Evolutionary conservation across 108 stramenopile genomes (phyloP), one percentile per base, ranked within the genome.

Genomic region (Fragilaria crotonensis): DNA sequence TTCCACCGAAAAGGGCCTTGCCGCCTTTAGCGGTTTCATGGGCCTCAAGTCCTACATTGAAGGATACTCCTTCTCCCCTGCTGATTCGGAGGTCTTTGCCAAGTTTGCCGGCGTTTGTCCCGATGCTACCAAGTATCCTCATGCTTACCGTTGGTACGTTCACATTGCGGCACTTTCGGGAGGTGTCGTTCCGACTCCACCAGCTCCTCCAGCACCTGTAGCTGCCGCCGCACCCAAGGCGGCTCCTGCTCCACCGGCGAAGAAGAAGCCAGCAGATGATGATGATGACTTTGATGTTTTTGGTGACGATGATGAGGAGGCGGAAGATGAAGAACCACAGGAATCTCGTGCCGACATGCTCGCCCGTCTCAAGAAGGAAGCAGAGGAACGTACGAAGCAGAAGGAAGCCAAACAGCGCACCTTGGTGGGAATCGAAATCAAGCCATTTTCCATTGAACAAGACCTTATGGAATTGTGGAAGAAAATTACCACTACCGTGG

Each of bases 81-180:
- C 78, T 31, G 80, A 82, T 57, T 58, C 72, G n/a, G 77, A 75
- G 22, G 11, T 69, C 41, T 79, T 78, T 33, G 33, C 70, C 14
- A 45, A 68, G 28, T 64, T 68, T 31, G 4, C 45, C 23, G 52
- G 60, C 65, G 55, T 47, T 54, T 45, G 41, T 32, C 78, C 80
- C 30, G 68, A 67, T 54, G 71, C 66, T 23, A 41, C 67, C 29
- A 73, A 64, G 46, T 54, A 64, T 33, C 78, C 80, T 29, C 77
- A 81, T 46, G 72, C 76, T 26, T 82, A 77, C 71, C 80, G 80
- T 48, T 82, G 80, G 80, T 82, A 63, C 68, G 53, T 82, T 46
- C 80, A 82, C 67, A 71, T 79, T 64, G 78, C 75, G 33, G 75
- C 80, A 18, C 49, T 81, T 41, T 11, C 36, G 14, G 41, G 58